phyloP scores from a whole-genome alignment of 257 asterid species.

The Fraxinus excelsior region DNA sequence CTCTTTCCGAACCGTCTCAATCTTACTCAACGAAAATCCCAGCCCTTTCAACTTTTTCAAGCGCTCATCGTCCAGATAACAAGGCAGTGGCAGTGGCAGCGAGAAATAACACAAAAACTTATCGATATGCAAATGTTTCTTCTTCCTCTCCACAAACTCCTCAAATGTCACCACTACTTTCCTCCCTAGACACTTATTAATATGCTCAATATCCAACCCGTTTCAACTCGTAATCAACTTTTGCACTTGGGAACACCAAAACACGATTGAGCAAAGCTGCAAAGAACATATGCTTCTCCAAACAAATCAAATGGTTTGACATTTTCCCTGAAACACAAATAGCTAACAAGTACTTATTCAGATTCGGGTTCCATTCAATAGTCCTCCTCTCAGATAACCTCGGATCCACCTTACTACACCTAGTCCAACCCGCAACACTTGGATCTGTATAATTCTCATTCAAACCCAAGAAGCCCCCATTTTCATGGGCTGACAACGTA shows the following conservation, averaged over 20 bases:
- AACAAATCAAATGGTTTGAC: conserved; percentile 94
- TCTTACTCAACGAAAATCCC: conserved; percentile 73
- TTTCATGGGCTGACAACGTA: conserved; percentile 70
- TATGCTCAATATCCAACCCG: conserved; percentile 84
- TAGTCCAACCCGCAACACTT: conserved; percentile 43
- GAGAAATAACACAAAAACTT: conserved; percentile 91
- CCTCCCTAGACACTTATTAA: conserved; percentile 77
- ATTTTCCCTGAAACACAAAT: conserved; percentile 91
- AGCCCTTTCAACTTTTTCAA: conserved; percentile 77
- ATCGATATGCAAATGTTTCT: conserved; percentile 68
- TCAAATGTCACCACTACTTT: conserved; percentile 85
- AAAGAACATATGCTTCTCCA: conserved; percentile 95
- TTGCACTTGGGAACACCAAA: conserved; percentile 84
- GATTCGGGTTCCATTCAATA: conserved; percentile 77
- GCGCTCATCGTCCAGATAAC: conserved; percentile 81
- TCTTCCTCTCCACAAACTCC: conserved; percentile 67
- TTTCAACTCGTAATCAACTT: conserved; percentile 80
- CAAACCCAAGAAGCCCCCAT: conserved; percentile 33
- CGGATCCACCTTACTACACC: conserved; percentile 72
- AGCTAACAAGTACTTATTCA: conserved; percentile 76
- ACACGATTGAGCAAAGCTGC: conserved; percentile 82
- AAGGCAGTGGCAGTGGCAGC: conserved; percentile 69
- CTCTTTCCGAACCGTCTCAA: conserved; percentile 85
- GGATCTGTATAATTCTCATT: conserved; percentile 52
- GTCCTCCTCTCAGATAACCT: conserved; percentile 63